Conservation (phyloP, 2,329 filamentous ascomycete species). For the Mollisiaceae sp. region DNA sequence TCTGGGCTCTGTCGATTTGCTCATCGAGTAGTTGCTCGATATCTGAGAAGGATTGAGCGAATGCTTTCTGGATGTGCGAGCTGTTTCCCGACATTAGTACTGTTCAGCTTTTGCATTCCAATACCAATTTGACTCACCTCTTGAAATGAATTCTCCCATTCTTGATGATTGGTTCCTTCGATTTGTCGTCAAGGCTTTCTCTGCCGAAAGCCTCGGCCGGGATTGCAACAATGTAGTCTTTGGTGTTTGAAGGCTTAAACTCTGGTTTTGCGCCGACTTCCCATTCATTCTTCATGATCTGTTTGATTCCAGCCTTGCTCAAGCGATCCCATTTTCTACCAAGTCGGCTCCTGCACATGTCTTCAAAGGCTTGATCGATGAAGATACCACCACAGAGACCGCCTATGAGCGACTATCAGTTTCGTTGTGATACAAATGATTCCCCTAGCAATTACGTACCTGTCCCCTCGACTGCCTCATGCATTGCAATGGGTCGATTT, state of each 20-base stretch:
- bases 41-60: not conserved
- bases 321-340: conserved; percentile 12
- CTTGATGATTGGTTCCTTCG: conserved; percentile 11
- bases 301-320: conserved; percentile 15
- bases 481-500: conserved; percentile 4
- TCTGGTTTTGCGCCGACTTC: conserved; percentile 4
- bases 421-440: not conserved
- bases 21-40: not conserved
- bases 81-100: not conserved
- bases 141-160: not conserved
- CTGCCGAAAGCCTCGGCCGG: conserved; percentile 11
- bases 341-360: conserved; percentile 13
- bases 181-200: conserved; percentile 6
- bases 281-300: conserved; percentile 17
- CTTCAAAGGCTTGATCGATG: conserved; percentile 16
- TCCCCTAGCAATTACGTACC: not conserved
- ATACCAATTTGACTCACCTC: not conserved
- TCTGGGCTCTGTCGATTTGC: not conserved
- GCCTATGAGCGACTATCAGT: not conserved
- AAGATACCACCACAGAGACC: conserved; percentile 16
- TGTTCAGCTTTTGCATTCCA: too few relatives aligned
- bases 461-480: conserved; percentile 13
- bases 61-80: not conserved
- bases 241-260: conserved; percentile 11
- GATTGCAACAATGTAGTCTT: conserved; percentile 9